These are phyloP conservation scores for Diaporthe citrichinensis DNA, from an alignment of 2,329 filamentous ascomycete genomes.

Conservation along the genomic window DNA sequence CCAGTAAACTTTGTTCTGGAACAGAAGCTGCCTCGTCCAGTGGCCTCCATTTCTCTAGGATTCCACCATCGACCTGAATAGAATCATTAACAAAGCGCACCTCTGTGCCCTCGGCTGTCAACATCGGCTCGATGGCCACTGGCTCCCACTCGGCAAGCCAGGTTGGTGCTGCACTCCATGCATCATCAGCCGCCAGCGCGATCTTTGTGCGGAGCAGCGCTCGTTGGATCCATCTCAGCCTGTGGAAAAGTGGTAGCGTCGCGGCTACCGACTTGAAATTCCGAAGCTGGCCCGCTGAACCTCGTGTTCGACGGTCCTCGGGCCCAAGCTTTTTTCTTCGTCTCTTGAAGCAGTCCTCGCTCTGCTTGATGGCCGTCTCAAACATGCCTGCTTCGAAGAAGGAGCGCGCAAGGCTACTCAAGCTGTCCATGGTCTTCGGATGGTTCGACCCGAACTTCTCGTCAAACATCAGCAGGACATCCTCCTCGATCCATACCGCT, in stretches of 20 bases:
- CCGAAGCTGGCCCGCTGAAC: not conserved
- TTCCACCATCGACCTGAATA: not conserved
- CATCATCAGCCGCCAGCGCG: not conserved
- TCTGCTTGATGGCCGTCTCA: not conserved
- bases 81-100: not conserved
- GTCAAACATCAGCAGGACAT: not conserved
- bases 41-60: not conserved
- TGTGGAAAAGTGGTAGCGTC: not conserved
- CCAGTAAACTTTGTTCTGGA: not conserved
- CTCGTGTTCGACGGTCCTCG: not conserved
- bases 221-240: not conserved
- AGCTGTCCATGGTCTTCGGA: not conserved
- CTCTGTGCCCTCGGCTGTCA: not conserved
- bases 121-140: not conserved
- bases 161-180: not conserved
- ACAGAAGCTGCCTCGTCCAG: not conserved
- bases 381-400: not conserved
- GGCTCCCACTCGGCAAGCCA: not conserved
- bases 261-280: not conserved
- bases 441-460: not conserved
- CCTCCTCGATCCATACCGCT: not conserved
- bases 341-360: no score
- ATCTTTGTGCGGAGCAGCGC: not conserved
- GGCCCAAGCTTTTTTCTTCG: not conserved
- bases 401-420: not conserved